Percentiles rank a stretch among this genome's conserved stretches.
These are phyloP conservation scores for Picocystis salinarum DNA, from an alignment of 139 green algal genomes.

Conservation along the genomic window DNA sequence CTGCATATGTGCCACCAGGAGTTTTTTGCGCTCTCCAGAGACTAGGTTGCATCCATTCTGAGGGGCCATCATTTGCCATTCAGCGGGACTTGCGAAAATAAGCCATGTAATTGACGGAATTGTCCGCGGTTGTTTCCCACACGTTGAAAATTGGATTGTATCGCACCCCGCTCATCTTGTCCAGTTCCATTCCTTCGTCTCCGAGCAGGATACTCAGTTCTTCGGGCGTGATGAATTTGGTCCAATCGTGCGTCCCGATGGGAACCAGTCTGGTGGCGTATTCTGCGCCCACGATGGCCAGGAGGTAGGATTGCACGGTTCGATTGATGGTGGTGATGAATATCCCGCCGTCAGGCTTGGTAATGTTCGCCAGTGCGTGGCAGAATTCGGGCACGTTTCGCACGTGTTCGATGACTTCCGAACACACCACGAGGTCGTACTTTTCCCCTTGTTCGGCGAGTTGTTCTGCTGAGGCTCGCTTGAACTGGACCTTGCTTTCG, in stretches of 20 bases:
- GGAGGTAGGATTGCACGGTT: constrained; percentile 44
- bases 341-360: constrained; percentile 21
- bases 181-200: not conserved
- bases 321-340: constrained; percentile 76
- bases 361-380: constrained; percentile 15
- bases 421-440: constrained; percentile 40
- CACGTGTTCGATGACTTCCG: constrained; percentile 56
- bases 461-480: constrained; percentile 24
- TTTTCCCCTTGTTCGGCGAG: constrained; percentile 9
- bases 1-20: no score
- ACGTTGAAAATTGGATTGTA: not conserved
- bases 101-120: constrained; percentile 4
- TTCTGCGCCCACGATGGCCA: constrained; percentile 72
- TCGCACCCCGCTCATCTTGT: not conserved
- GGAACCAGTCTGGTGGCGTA: constrained; percentile 42
- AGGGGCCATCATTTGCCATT: no score
- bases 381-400: constrained; percentile 22
- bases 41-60: no score
- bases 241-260: constrained; percentile 63
- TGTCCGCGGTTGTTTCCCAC: not conserved
- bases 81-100: not conserved
- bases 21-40: no score
- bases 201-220: constrained; percentile 13
- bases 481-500: constrained; percentile 2
- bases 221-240: constrained; percentile 68